phyloP scores from a whole-genome alignment of 176 grass and related monocot genomes.

The Cocos nucifera region DNA sequence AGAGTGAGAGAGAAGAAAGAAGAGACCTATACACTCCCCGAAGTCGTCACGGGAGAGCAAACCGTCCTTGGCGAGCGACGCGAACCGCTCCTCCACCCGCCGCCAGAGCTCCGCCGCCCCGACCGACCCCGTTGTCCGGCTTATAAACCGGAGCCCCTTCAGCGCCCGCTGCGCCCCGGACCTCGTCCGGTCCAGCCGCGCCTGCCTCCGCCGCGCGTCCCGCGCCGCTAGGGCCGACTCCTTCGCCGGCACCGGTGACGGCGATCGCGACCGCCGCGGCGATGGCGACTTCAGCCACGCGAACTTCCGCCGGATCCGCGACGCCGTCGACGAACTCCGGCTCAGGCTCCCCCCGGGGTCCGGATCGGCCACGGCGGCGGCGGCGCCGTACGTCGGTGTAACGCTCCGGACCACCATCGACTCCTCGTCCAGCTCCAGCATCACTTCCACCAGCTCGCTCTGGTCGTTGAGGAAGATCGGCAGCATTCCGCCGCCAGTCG shows the following conservation, averaged over 20 bases:
- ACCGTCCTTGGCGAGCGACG: conserved; percentile 46
- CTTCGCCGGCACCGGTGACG: conserved; percentile 15
- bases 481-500: conserved; percentile 26
- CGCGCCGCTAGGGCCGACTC: conserved; percentile 52
- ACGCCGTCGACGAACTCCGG: conserved; percentile 81
- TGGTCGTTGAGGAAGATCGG: conserved; percentile 81
- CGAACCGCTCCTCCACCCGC: conserved; percentile 71
- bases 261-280: background rate
- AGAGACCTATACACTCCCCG: conserved; percentile 89
- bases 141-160: conserved; percentile 96
- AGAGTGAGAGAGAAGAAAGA: background rate
- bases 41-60: conserved; percentile 92
- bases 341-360: conserved; percentile 30
- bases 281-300: conserved; percentile 83
- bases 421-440: conserved; percentile 96
- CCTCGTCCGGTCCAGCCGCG: conserved; percentile 57
- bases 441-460: conserved; percentile 92
- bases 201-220: conserved; percentile 60
- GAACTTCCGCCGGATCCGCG: conserved; percentile 71
- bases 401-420: conserved; percentile 99
- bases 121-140: conserved; percentile 61
- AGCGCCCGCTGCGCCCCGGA: conserved; percentile 62
- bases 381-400: conserved; percentile 49
- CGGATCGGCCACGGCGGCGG: conserved; percentile 19
- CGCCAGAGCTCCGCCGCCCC: conserved; percentile 67